Base-by-base conservation (phyloP, 805 yeast species). In the Barnettozyma siamensis region DNA sequence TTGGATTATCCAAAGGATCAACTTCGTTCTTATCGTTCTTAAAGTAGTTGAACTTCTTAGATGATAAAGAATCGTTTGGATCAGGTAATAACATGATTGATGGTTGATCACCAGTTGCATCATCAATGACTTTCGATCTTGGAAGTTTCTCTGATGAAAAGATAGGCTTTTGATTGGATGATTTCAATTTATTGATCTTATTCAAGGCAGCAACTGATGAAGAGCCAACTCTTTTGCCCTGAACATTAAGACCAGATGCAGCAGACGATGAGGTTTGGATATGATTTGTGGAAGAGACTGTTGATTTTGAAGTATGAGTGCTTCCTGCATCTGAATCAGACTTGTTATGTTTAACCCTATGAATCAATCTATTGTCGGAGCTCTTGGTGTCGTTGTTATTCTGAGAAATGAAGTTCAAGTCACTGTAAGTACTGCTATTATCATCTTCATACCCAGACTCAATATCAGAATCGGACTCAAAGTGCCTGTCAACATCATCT, bases 71-170 rank as follows among this genome's bases (percentile, higher is more conserved):
- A 20, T 41, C 37, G 16, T 53, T 67, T 10, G 31, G 32, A 9
- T 78, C 80, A 7, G 74, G 77, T 0, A 80, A 72, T 47, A 83
- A 73, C 57, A 70, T 64, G 30, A 80, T 78, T 0, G 88, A 73
- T 1, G 86, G 87, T 46, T 78, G 75, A 47, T 73, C 75, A 9
- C 85, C 88, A 17, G 74, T 75, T 0, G 83, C 87, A 46, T 80
- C 83, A 43, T 80, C 86, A 35, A 79, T 63, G 1, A 83, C 71
- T 45, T 72, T 77, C 0, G 91, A 76, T 45, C 76, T 72, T 1
- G 93, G 93, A 37, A 83, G 70, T 37, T 83, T 79, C 33, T 78
- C 81, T 3, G 91, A 82, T 28, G 84, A 76, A 50, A 85, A 80
- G 35, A 76, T 76, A 0, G 88, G 86, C 35, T 76, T 68, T 31